phyloP scores from a whole-genome alignment of 2,329 filamentous ascomycete genomes.

The Arthrobotrys sinensis region DNA sequence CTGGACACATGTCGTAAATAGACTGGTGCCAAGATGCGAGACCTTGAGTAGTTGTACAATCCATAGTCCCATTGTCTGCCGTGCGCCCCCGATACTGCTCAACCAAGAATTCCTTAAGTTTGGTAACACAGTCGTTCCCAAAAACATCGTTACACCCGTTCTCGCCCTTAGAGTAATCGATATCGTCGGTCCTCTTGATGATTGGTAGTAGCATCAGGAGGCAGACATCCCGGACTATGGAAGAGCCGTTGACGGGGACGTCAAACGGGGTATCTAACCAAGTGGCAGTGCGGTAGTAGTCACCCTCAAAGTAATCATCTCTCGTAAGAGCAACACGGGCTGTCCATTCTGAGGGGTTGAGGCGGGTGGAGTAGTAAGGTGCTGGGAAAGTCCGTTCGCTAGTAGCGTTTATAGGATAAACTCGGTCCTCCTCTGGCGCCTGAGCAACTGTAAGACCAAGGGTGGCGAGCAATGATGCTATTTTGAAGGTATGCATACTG shows the following conservation, averaged over 20 bases:
- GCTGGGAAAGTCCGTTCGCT: constrained; percentile 39
- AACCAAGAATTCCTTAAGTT: constrained; percentile 15
- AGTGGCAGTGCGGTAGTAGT: constrained; percentile 30
- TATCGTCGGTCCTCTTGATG: constrained; percentile 17
- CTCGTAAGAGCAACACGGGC: constrained; percentile 36
- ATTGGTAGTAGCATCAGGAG: constrained; percentile 27
- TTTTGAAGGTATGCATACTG: not conserved
- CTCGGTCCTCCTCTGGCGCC: not conserved
- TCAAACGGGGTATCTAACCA: constrained; percentile 40
- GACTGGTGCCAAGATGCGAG: not conserved
- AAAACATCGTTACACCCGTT: constrained; percentile 47
- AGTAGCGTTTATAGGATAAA: constrained; percentile 44
- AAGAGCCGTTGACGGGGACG: constrained; percentile 40
- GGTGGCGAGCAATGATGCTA: not conserved
- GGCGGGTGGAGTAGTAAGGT: constrained; percentile 13
- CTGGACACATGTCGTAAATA: constrained; percentile 36
- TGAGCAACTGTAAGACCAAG: constrained; percentile 1
- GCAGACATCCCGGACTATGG: constrained; percentile 40
- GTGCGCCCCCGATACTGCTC: not conserved
- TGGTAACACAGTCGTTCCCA: constrained; percentile 26
- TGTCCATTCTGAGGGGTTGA: constrained; percentile 40
- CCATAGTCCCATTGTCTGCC: constrained; percentile 36
- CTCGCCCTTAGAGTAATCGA: constrained; percentile 38
- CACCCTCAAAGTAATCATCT: constrained; percentile 22
- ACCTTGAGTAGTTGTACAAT: constrained; percentile 4